Percentiles rank a stretch among this genome's conserved stretches.
Evolutionary conservation across 257 asterid genomes (phyloP).

Genomic region (Ballota nigra): DNA sequence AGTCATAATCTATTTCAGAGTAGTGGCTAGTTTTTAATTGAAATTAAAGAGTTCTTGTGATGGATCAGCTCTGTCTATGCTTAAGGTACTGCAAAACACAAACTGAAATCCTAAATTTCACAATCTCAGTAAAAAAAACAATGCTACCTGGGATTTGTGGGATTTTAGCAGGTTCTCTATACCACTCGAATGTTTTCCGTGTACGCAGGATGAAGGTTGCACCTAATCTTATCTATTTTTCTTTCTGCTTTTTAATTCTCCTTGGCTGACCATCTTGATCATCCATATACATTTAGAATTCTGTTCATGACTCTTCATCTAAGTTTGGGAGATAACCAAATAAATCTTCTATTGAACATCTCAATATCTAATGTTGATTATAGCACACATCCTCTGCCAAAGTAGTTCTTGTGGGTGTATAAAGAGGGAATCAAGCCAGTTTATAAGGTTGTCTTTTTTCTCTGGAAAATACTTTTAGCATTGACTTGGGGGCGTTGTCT

Average conservation of each 20-base stretch:
- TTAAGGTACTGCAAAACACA: too few species aligned
- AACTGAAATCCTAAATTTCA: too few species aligned
- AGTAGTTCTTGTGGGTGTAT: neutral
- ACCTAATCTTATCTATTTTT: constrained; percentile 5
- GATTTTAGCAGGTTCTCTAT: constrained; percentile 86
- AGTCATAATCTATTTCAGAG: neutral
- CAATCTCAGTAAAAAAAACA: too few species aligned
- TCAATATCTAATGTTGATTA: neutral
- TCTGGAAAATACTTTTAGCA: neutral
- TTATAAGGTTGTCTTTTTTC: neutral
- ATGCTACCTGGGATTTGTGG: constrained; percentile 96
- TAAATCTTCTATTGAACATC: too few species aligned
- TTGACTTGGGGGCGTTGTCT: neutral
- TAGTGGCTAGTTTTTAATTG: neutral
- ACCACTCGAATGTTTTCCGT: constrained; percentile 68
- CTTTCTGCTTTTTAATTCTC: neutral
- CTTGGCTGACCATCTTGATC: neutral
- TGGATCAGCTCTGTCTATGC: neutral
- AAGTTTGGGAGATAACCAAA: too few species aligned
- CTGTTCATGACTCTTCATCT: neutral
- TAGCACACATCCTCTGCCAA: neutral
- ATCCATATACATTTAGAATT: neutral
- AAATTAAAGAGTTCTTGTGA: too few species aligned
- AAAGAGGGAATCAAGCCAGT: neutral
- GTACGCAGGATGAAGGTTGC: constrained; percentile 80